Percentiles rank a stretch among this genome's conserved stretches.
These are phyloP conservation scores for Penicillium sp. DNA, from an alignment of 2,329 filamentous ascomycete species.

Conservation along the genomic window DNA sequence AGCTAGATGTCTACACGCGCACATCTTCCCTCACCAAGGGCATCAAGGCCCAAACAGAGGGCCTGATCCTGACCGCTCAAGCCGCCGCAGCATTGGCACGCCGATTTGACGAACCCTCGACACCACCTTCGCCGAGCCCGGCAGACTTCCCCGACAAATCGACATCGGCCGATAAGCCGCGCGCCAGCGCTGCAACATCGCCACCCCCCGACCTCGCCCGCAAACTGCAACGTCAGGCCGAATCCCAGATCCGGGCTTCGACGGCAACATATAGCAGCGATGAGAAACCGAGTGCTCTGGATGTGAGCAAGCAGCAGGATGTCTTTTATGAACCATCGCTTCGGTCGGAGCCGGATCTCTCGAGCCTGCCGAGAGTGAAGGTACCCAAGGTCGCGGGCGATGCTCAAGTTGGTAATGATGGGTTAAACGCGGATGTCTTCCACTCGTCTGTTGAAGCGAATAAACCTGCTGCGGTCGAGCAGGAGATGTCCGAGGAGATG, in stretches of 20 bases:
- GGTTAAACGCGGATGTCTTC: conserved; percentile 58
- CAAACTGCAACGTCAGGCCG: conserved; percentile 49
- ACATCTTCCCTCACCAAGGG: conserved; percentile 66
- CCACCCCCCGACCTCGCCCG: conserved; percentile 47
- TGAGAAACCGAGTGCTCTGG: conserved; percentile 31
- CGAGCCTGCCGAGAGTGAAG: conserved; percentile 56
- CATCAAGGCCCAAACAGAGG: conserved; percentile 61
- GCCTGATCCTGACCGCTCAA: conserved; percentile 60
- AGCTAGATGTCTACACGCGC: conserved; percentile 62
- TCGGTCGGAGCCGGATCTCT: conserved; percentile 49
- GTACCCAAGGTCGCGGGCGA: conserved; percentile 55
- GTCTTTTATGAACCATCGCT: conserved; percentile 56
- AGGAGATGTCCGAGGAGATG: conserved; percentile 57
- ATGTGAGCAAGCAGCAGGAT: conserved; percentile 57
- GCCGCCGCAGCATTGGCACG: conserved; percentile 61
- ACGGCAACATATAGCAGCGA: conserved; percentile 45
- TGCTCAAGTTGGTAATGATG: conserved; percentile 45
- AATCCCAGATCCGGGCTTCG: conserved; percentile 54
- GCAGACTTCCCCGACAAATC: conserved; percentile 27
- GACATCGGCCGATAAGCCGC: conserved; percentile 28
- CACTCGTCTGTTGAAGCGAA: conserved; percentile 39
- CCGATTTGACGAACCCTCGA: conserved; percentile 54
- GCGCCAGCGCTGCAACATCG: conserved; percentile 11
- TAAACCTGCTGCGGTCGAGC: conserved; percentile 36
- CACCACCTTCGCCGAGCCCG: conserved; percentile 29